Percentiles rank a stretch among this genome's conserved stretches.
Evolutionary conservation across 768 basidiomycete genomes (phyloP).

Genomic region (Polyporus arcularius): DNA sequence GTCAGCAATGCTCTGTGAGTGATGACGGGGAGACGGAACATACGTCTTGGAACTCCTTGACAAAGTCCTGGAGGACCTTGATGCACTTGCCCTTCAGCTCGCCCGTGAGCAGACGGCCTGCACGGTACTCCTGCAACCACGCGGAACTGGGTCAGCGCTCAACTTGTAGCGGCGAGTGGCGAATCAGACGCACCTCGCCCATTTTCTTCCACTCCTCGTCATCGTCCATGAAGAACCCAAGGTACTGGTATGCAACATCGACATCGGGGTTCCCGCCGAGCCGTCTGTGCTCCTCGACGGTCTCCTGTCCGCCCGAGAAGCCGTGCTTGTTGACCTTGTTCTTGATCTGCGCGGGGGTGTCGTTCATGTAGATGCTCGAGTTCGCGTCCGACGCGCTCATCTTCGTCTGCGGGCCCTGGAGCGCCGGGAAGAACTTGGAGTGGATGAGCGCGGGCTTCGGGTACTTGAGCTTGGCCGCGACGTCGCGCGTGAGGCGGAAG

Average conservation of each 20-base stretch:
- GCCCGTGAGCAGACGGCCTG: slow-evolving; percentile 84
- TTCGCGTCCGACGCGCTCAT: slow-evolving; percentile 97
- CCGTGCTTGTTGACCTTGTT: slow-evolving; percentile 97
- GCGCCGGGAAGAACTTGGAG: slow-evolving; percentile 96
- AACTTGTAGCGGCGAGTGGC: not conserved
- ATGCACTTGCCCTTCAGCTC: slow-evolving; percentile 92
- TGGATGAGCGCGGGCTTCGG: slow-evolving; percentile 92
- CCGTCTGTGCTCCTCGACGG: slow-evolving; percentile 90
- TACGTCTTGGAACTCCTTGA: slow-evolving; percentile 85
- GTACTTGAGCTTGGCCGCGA: slow-evolving; percentile 91
- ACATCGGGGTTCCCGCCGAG: slow-evolving; percentile 93
- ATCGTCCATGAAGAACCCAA: slow-evolving; percentile 94
- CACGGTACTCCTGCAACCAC: slow-evolving; percentile 78
- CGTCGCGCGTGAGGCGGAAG: slow-evolving; percentile 97
- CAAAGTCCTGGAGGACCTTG: slow-evolving; percentile 75
- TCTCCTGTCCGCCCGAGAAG: slow-evolving; percentile 93
- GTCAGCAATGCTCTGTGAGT: not conserved
- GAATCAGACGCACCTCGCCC: slow-evolving; percentile 58
- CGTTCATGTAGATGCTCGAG: slow-evolving; percentile 95
- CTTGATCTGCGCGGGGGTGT: slow-evolving; percentile 90
- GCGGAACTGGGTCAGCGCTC: not conserved
- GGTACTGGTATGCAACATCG: slow-evolving; percentile 93
- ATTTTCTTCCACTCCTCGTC: slow-evolving; percentile 83
- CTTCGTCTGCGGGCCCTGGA: slow-evolving; percentile 97
- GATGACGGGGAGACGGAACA: not conserved